Base-by-base conservation (phyloP, 2,329 filamentous ascomycete genomes). In the Fusarium palustre region DNA sequence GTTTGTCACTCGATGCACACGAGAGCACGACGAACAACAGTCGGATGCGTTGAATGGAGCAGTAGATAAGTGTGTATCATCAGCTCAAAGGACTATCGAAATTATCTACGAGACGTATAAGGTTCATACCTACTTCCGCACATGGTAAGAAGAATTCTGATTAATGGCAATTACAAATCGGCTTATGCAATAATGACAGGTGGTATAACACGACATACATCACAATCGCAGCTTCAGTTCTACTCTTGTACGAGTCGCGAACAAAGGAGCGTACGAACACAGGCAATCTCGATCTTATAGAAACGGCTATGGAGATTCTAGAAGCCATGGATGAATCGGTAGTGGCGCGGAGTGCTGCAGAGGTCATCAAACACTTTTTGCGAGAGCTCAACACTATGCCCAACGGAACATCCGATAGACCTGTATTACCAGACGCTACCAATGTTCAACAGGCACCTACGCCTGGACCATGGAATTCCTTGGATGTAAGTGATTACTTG, bases 151-250 rank as follows among this genome's bases (percentile, higher is more conserved):
- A 38, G 1, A 0, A 20, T 38, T 6, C 11, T 20, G 11, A 2
- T 12, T 10, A 11, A 38, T 13, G 0, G 10, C 6, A 38, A 3
- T 18, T 11, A 12, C 0, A 13, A 5, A 38, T 20, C 11, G 5
- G 8, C 39, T 58, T 36, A 58, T 20, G 13, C 9, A 45, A 8
- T 10, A 16, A 7, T 10, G 10, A 2, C 9, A 62, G 59, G 59
- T 62, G 45, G 30, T 62, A 58, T 5, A 62, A 62, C 33, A 62
- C 59, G 5, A 62, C 45, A n/a, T 62, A 62, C 25, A 62, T 48
- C 5, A 36, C 43, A 2, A 50, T 62, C 30, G 59, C 59, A 16
- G 39, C 59, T 13, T 50, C 54, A 4, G 39, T 62, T 7, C 45
- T 62, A 7, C 59, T 62, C 15, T 10, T 62, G 2, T 62, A 62